phyloP scores from a whole-genome alignment of 768 basidiomycete species.

The Mycena rosella region DNA sequence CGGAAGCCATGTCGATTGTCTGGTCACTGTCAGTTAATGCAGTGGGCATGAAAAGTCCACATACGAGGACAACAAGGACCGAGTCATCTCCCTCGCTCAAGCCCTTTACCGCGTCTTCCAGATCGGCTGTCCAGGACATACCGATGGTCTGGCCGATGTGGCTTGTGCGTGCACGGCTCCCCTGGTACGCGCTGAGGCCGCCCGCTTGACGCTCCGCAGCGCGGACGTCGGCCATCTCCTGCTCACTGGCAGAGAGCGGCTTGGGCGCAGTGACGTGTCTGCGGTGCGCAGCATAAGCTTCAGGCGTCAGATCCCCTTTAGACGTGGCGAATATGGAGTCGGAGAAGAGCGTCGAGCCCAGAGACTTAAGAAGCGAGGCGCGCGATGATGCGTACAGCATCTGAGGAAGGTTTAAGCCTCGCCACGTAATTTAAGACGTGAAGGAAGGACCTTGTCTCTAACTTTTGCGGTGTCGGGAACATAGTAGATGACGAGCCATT shows the following conservation, averaged over 20 bases:
- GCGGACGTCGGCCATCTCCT: conserved; percentile 82
- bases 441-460: conserved; percentile 76
- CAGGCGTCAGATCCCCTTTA: conserved; percentile 73
- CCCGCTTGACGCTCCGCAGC: conserved; percentile 78
- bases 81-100: conserved; percentile 63
- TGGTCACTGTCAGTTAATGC: conserved; percentile 43
- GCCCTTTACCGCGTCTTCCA: conserved; percentile 72
- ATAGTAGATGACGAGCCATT: conserved; percentile 84
- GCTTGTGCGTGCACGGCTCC: conserved; percentile 66
- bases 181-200: conserved; percentile 62
- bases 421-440: conserved; percentile 4
- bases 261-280: conserved; percentile 80
- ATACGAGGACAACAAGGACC: conserved; percentile 75
- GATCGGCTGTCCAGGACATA: conserved; percentile 75
- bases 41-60: conserved; percentile 38
- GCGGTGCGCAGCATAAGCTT: conserved; percentile 81
- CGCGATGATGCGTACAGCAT: conserved; percentile 93
- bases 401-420: conserved; percentile 51
- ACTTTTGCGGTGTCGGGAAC: conserved; percentile 87
- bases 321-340: conserved; percentile 85
- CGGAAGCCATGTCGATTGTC: conserved; percentile 76
- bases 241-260: conserved; percentile 86
- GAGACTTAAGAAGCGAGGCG: conserved; percentile 72
- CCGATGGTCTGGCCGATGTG: conserved; percentile 73
- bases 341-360: conserved; percentile 80